Percentiles rank a stretch among this genome's conserved stretches.
Evolutionary conservation across 441 rosid species (phyloP).

Genomic region (Populus hybrid): DNA sequence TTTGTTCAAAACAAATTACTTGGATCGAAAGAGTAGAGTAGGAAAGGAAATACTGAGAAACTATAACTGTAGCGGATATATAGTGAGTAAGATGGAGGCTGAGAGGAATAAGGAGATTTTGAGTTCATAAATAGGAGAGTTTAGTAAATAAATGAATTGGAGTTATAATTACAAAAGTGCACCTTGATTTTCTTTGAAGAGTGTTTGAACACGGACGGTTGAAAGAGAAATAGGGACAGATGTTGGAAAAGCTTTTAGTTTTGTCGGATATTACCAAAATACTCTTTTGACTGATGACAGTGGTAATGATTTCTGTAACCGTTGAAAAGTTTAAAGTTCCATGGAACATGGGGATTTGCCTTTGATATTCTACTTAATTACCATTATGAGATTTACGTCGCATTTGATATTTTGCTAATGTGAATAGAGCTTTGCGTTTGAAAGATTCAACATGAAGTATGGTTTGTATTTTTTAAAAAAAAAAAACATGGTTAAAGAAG

Average conservation of each 20-base stretch:
- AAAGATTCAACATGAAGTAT: too few species aligned
- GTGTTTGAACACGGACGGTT: constrained; percentile 34
- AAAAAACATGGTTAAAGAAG: too few species aligned
- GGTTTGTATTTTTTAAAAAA: too few species aligned
- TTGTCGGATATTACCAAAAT: constrained; percentile 50
- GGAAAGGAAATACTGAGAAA: not conserved
- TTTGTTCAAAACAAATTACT: not conserved
- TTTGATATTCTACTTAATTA: constrained; percentile 13
- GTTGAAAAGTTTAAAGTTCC: constrained; percentile 36
- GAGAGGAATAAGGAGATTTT: constrained; percentile 18
- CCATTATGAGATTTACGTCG: not conserved
- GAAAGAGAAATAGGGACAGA: constrained; percentile 42
- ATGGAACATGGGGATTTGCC: constrained; percentile 3
- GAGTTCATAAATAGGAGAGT: constrained; percentile 48
- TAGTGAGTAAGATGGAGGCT: constrained; percentile 10
- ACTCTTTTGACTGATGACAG: constrained; percentile 45
- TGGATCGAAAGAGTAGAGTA: constrained; percentile 12
- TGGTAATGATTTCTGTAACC: constrained; percentile 37
- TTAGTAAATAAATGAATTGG: constrained; percentile 24
- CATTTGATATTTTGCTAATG: not conserved
- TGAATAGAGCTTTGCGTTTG: not conserved
- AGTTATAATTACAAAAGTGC: constrained; percentile 41
- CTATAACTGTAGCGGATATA: not conserved
- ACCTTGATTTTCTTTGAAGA: constrained; percentile 37
- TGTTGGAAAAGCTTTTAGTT: constrained; percentile 48